phyloP scores from a whole-genome alignment of 1,139 yeast species.

The Geotrichum fermentans region DNA sequence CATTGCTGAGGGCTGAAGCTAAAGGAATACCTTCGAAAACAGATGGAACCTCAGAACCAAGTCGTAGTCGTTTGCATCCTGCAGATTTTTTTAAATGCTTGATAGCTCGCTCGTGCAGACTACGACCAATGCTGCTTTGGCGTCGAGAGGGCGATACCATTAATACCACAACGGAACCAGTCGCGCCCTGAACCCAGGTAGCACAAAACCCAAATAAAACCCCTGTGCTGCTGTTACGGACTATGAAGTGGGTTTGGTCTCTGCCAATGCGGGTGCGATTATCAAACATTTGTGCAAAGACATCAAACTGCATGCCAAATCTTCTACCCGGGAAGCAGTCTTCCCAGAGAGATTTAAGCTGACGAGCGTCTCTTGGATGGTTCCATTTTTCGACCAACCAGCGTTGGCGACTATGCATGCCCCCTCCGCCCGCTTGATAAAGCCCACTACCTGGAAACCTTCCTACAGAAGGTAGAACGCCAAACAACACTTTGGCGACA shows the following conservation, averaged over 20 bases:
- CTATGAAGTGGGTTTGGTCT: constrained; percentile 48
- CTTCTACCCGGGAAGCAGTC: constrained; percentile 36
- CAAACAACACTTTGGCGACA: constrained; percentile 52
- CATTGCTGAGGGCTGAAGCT: not conserved
- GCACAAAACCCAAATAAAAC: constrained; percentile 54
- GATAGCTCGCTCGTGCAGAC: constrained; percentile 53
- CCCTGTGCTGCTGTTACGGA: constrained; percentile 55
- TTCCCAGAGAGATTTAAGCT: constrained; percentile 44
- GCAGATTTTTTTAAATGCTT: constrained; percentile 48
- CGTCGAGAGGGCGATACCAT: constrained; percentile 56
- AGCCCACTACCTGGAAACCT: constrained; percentile 49
- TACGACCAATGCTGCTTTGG: constrained; percentile 55
- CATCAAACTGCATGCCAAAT: constrained; percentile 25
- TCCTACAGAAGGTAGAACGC: constrained; percentile 50
- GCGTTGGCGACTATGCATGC: constrained; percentile 32
- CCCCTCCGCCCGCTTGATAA: constrained; percentile 31
- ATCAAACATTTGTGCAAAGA: not conserved
- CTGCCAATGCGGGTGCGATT: not conserved
- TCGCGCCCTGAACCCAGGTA: constrained; percentile 49
- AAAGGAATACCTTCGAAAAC: constrained; percentile 41
- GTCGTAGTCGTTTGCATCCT: constrained; percentile 41
- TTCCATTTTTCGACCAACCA: constrained; percentile 63
- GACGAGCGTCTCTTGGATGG: constrained; percentile 49
- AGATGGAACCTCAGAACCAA: constrained; percentile 55
- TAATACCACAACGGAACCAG: constrained; percentile 48